phyloP scores from a whole-genome alignment of 352 stramenopile genomes.

The Phytophthora vignae region DNA sequence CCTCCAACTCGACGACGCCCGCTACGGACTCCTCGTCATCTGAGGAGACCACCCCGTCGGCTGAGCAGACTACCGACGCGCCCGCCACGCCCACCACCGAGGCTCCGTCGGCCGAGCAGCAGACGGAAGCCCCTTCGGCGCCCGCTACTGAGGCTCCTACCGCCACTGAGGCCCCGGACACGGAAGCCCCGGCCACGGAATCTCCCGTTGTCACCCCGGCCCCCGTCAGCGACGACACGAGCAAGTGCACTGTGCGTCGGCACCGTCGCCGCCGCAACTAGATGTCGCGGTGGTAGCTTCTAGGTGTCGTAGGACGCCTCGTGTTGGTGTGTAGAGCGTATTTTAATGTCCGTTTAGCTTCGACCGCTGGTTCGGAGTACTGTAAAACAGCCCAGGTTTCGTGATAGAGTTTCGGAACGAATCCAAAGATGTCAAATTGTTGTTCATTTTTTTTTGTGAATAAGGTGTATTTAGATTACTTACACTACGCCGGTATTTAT shows the following conservation, averaged over 20 bases:
- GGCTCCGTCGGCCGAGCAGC: constrained; percentile 18
- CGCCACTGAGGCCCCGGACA: constrained; percentile 20
- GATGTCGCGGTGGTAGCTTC: constrained; percentile 10
- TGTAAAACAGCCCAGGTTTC: constrained; percentile 29
- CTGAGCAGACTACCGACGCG: constrained; percentile 10
- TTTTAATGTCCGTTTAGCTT: constrained; percentile 15
- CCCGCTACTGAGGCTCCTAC: constrained; percentile 16
- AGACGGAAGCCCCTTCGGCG: constrained; percentile 10
- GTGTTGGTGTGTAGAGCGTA: constrained; percentile 14
- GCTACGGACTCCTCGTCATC: constrained; percentile 27
- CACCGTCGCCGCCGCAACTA: constrained; percentile 35
- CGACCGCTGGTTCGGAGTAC: constrained; percentile 2
- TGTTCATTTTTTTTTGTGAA: too few species aligned
- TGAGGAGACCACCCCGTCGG: constrained; percentile 12
- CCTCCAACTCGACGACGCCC: constrained; percentile 21
- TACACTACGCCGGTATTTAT: too few species aligned
- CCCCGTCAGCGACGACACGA: constrained; percentile 19
- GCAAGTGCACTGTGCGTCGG: constrained; percentile 33
- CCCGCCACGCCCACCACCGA: neutral
- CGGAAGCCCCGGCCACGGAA: constrained; percentile 22
- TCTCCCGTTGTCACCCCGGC: constrained; percentile 20
- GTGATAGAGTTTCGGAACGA: constrained; percentile 18
- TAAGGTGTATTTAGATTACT: too few species aligned
- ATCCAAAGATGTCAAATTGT: constrained; percentile 18
- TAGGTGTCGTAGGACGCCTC: constrained; percentile 8